These are phyloP conservation scores for Hawksworthiomyces lignivorus DNA, from an alignment of 2,329 filamentous ascomycete species.

Conservation along the genomic window DNA sequence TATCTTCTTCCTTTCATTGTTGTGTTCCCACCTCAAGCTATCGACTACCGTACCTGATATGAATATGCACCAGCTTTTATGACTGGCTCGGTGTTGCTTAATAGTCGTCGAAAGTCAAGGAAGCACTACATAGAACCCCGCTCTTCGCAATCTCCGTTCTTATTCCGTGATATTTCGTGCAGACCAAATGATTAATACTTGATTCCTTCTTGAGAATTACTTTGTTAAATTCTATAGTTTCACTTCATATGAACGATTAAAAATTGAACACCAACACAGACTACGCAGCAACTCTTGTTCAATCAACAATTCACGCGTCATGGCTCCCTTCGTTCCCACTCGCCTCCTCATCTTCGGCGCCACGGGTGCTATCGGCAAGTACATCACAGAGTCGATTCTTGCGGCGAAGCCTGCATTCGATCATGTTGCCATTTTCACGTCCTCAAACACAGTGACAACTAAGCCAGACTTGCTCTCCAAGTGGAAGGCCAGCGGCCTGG, in stretches of 20 bases:
- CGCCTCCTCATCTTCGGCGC: conserved; percentile 25
- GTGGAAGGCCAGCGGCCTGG: conserved; percentile 36
- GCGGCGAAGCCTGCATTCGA: conserved; percentile 23
- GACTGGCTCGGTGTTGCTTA: no score
- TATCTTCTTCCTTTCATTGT: not conserved
- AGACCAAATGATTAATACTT: no score
- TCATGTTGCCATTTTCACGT: conserved; percentile 31
- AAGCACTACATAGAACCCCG: not conserved
- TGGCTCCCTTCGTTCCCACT: conserved; percentile 10
- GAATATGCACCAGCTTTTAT: no score
- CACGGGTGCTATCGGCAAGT: conserved; percentile 29
- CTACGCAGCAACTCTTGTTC: no score
- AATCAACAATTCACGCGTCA: no score
- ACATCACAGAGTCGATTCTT: conserved; percentile 27
- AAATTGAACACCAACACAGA: no score
- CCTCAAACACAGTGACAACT: conserved; percentile 37
- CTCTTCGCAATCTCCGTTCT: not conserved
- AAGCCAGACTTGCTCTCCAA: conserved; percentile 39
- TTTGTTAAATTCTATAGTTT: no score
- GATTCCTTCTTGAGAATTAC: no score
- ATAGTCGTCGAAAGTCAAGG: not conserved
- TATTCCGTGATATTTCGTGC: not conserved
- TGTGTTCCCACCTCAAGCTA: no score
- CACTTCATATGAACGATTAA: no score
- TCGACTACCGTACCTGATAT: no score